Percentiles rank a stretch among this genome's conserved stretches.
phyloP scores from a whole-genome alignment of 2,329 filamentous ascomycete species.

The Hypoxylon sp. region DNA sequence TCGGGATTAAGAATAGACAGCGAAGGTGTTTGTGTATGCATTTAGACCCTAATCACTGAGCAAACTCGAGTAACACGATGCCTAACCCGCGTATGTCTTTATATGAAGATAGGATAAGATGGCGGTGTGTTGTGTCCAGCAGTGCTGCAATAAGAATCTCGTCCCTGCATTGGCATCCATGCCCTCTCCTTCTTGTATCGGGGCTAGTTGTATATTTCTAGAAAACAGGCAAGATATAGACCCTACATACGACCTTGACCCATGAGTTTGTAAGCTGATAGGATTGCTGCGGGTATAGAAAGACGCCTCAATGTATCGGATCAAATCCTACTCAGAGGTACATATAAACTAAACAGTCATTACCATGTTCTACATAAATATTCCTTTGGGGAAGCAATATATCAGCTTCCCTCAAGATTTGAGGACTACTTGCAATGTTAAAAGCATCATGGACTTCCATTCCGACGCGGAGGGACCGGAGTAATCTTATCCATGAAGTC shows the following conservation, averaged over 20 bases:
- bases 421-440: neutral
- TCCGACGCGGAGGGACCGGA: constrained; percentile 14
- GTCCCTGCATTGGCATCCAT: constrained; percentile 25
- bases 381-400: neutral
- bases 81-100: neutral
- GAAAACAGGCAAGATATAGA: constrained; percentile 4
- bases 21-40: neutral
- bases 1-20: constrained; percentile 27
- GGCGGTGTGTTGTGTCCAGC: constrained; percentile 5
- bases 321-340: constrained; percentile 13
- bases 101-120: constrained; percentile 1
- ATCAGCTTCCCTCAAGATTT: neutral
- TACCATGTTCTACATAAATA: constrained; percentile 7
- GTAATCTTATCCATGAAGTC: constrained; percentile 2
- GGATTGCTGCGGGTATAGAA: constrained; percentile 30
- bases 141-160: neutral
- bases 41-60: neutral
- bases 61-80: constrained; percentile 6
- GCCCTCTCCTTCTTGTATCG: constrained; percentile 19
- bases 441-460: neutral
- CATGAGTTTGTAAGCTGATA: constrained; percentile 14
- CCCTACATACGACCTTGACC: neutral
- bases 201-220: constrained; percentile 21
- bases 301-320: constrained; percentile 1
- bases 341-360: neutral